These are phyloP conservation scores for Fonsecaea nubica DNA, from an alignment of 2,329 filamentous ascomycete genomes.

Conservation along the genomic window DNA sequence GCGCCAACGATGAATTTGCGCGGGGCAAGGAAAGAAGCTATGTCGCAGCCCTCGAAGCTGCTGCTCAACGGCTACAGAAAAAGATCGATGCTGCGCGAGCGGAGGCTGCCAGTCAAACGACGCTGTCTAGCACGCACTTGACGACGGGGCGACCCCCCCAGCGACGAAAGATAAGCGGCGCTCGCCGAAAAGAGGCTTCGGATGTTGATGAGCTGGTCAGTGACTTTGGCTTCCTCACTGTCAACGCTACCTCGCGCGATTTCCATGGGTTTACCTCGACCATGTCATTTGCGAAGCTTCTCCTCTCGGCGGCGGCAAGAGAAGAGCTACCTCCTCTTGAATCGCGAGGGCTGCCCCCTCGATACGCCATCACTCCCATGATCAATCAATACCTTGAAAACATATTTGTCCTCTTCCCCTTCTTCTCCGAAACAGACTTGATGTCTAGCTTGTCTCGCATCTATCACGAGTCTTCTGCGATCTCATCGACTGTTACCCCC, in stretches of 20 bases:
- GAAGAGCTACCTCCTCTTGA: slow-evolving; percentile 70
- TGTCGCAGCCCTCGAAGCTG: slow-evolving; percentile 90
- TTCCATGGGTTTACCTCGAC: slow-evolving; percentile 87
- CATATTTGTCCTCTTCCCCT: slow-evolving; percentile 78
- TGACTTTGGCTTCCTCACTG: slow-evolving; percentile 91
- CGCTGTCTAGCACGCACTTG: slow-evolving; percentile 19
- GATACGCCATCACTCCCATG: slow-evolving; percentile 70
- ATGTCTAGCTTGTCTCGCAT: slow-evolving; percentile 80
- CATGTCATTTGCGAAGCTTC: slow-evolving; percentile 89
- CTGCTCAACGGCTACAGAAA: slow-evolving; percentile 85
- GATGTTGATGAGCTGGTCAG: slow-evolving; percentile 92
- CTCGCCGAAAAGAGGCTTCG: slow-evolving; percentile 71
- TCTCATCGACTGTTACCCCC: slow-evolving; percentile 49
- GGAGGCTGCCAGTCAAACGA: slow-evolving; percentile 62
- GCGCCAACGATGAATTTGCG: slow-evolving; percentile 94
- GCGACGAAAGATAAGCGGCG: slow-evolving; percentile 44
- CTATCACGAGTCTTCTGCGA: slow-evolving; percentile 64
- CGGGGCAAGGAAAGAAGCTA: slow-evolving; percentile 96
- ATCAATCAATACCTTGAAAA: slow-evolving; percentile 86
- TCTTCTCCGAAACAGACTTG: slow-evolving; percentile 80
- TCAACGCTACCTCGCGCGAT: slow-evolving; percentile 92
- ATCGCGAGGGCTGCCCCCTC: slow-evolving; percentile 69
- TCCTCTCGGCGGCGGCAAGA: slow-evolving; percentile 80
- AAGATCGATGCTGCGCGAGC: slow-evolving; percentile 61
- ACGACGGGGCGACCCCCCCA: slow-evolving; percentile 44